Conservation (phyloP, 306 rosid genomes). For the Vigna trinervia region DNA sequence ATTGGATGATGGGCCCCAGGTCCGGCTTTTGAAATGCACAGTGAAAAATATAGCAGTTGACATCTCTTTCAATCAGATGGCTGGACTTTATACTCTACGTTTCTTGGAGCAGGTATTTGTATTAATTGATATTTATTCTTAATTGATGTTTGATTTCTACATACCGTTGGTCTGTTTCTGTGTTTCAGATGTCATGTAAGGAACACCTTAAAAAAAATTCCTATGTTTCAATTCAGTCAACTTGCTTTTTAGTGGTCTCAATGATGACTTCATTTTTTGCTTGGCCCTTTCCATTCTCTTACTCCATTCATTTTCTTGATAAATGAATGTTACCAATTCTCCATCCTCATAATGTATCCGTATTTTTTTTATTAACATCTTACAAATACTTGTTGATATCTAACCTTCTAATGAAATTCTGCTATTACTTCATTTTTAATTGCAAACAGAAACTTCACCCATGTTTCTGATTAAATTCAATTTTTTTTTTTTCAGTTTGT, state of each 20-base stretch:
- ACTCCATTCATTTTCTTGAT: background rate
- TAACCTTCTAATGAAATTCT: background rate
- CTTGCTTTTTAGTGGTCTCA: slow-evolving; percentile 27
- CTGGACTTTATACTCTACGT: slow-evolving; percentile 66
- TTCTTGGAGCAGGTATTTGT: slow-evolving; percentile 71
- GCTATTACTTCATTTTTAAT: background rate
- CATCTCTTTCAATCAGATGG: slow-evolving; percentile 75
- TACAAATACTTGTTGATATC: background rate
- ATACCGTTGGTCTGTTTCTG: background rate
- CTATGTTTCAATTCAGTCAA: slow-evolving; percentile 25
- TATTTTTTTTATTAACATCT: background rate
- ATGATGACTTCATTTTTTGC: slow-evolving; percentile 24
- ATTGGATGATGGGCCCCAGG: slow-evolving; percentile 58
- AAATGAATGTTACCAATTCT: background rate
- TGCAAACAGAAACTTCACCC: background rate
- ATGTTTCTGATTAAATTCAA: slow-evolving; percentile 17
- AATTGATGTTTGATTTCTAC: slow-evolving; percentile 35
- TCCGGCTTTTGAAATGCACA: slow-evolving; percentile 64
- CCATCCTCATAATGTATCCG: background rate
- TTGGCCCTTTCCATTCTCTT: background rate
- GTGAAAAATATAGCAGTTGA: slow-evolving; percentile 66
- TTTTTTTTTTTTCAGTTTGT: slow-evolving; percentile 16
- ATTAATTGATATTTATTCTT: slow-evolving; percentile 8
- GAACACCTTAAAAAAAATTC: slow-evolving; percentile 18
- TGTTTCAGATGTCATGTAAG: slow-evolving; percentile 21